phyloP scores from a whole-genome alignment of 2,329 filamentous ascomycete genomes.

The Hortaea sp. region DNA sequence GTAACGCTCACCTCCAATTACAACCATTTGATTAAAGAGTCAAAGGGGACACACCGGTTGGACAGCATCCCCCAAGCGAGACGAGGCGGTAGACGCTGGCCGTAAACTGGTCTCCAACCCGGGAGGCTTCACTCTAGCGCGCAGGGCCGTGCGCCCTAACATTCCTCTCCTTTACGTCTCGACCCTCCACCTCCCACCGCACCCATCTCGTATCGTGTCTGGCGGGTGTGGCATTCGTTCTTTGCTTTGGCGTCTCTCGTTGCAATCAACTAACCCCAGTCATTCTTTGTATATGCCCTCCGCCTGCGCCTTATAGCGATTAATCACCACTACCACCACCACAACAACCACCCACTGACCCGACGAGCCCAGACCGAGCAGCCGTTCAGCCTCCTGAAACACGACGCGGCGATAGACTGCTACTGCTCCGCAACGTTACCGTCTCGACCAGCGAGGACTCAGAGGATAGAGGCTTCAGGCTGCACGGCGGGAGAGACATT shows the following conservation, averaged over 20 bases:
- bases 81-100: too few species aligned
- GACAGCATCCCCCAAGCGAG: too few species aligned
- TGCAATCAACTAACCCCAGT: slow-evolving; percentile 9
- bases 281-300: slow-evolving; percentile 15
- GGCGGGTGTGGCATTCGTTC: background rate
- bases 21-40: too few species aligned
- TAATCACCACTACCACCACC: background rate
- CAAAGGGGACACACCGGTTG: too few species aligned
- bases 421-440: background rate
- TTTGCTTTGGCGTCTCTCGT: background rate
- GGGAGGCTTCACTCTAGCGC: too few species aligned
- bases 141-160: too few species aligned
- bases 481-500: background rate
- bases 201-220: too few species aligned
- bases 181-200: too few species aligned
- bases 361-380: slow-evolving; percentile 3
- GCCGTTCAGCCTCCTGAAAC: slow-evolving; percentile 2
- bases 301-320: background rate
- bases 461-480: background rate
- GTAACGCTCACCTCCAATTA: too few species aligned
- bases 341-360: slow-evolving; percentile 2
- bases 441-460: background rate
- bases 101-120: too few species aligned
- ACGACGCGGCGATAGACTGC: background rate
- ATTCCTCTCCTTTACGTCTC: too few species aligned